A percentile compares a stretch with the other conserved stretches of the same genome.
Evolutionary conservation across 2,329 filamentous ascomycete genomes (phyloP).

Genomic region (Triangularia setosa): DNA sequence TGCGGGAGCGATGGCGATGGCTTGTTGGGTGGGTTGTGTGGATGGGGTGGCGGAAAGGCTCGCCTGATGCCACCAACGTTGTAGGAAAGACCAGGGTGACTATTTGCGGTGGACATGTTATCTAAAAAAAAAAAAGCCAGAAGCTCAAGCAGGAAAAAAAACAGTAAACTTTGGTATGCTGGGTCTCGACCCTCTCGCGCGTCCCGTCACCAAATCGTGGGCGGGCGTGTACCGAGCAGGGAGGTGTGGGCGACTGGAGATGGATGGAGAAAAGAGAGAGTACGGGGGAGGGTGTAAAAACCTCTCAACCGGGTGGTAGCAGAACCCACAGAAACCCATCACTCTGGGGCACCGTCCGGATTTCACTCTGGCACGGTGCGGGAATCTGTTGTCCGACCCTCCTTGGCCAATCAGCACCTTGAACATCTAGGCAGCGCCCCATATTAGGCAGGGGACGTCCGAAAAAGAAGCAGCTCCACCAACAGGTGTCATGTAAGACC

Average conservation of each 20-base stretch:
- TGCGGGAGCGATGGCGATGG: conserved; percentile 51
- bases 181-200: conserved; percentile 26
- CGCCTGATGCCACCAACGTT: conserved; percentile 47
- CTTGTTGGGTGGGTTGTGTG: conserved; percentile 50
- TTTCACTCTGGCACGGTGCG: neutral
- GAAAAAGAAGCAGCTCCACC: neutral
- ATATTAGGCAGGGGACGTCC: neutral
- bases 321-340: conserved; percentile 5
- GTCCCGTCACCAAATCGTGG: conserved; percentile 11
- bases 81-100: conserved; percentile 52
- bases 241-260: conserved; percentile 25
- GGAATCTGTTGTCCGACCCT: neutral
- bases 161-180: conserved; percentile 1
- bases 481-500: conserved; percentile 2
- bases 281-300: conserved; percentile 22
- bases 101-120: conserved; percentile 40
- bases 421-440: neutral
- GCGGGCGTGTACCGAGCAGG: conserved; percentile 28
- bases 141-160: conserved; percentile 5
- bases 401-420: neutral
- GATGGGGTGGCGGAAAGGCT: conserved; percentile 38
- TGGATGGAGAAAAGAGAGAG: conserved; percentile 21
- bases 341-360: conserved; percentile 6
- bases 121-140: conserved; percentile 10
- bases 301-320: conserved; percentile 6